Percentiles rank a stretch among this genome's conserved stretches.
phyloP scores from a whole-genome alignment of 2,329 filamentous ascomycete genomes.

The Domatiomyces catenatus region DNA sequence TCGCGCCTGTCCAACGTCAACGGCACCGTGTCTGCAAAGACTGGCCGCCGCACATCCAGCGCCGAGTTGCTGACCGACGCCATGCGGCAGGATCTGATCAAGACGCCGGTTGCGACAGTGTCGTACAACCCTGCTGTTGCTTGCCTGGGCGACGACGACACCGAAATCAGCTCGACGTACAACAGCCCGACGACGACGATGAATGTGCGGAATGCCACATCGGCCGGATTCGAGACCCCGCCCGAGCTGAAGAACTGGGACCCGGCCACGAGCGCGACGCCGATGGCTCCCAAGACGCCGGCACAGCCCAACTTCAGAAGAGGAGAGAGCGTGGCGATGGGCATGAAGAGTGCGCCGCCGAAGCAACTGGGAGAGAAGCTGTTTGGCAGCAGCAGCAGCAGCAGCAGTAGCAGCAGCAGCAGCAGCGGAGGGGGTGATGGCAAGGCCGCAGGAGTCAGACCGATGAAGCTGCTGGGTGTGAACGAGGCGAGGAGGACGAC shows the following conservation, averaged over 20 bases:
- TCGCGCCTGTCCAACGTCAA: constrained; percentile 54
- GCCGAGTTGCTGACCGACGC: constrained; percentile 6
- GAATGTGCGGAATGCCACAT: not conserved
- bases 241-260: constrained; percentile 2
- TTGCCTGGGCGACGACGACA: constrained; percentile 2
- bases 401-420: too few species aligned
- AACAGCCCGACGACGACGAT: constrained; percentile 9
- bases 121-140: not conserved
- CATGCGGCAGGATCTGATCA: constrained; percentile 9
- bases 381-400: too few species aligned
- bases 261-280: constrained; percentile 15
- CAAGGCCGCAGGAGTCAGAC: constrained; percentile 1
- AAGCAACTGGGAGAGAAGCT: constrained; percentile 33
- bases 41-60: constrained; percentile 2
- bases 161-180: constrained; percentile 9
- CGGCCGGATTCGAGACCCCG: not conserved
- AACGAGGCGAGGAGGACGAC: constrained; percentile 63
- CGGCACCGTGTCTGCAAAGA: constrained; percentile 38
- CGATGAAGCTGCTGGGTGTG: constrained; percentile 23
- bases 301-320: constrained; percentile 27
- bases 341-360: constrained; percentile 40
- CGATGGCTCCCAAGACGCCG: constrained; percentile 17
- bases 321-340: constrained; percentile 20
- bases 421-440: constrained; percentile 8
- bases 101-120: constrained; percentile 7